A percentile compares a stretch with the other conserved stretches of the same genome.
These are phyloP conservation scores for Alternaria panax DNA, from an alignment of 2,329 filamentous ascomycete species.

Conservation along the genomic window DNA sequence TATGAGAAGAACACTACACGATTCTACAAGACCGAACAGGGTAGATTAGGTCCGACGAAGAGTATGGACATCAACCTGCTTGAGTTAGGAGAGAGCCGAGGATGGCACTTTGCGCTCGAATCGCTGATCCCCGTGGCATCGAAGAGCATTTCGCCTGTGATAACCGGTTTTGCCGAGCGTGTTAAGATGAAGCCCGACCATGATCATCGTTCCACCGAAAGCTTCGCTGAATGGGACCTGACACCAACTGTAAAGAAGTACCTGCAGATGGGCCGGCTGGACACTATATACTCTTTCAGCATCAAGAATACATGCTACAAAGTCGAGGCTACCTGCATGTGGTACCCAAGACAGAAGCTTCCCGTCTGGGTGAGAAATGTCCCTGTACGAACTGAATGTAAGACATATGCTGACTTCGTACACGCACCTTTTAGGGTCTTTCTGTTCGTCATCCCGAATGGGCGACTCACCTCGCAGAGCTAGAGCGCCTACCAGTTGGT, in stretches of 20 bases:
- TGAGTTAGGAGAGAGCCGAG: conserved; percentile 39
- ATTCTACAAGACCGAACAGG: conserved; percentile 33
- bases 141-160: conserved; percentile 29
- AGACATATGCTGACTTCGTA: no score
- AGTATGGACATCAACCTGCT: conserved; percentile 46
- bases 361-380: no score
- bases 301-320: conserved; percentile 39
- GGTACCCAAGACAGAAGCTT: conserved; percentile 29
- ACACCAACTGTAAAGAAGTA: conserved; percentile 23
- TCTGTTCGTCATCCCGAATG: conserved; percentile 41
- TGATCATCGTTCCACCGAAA: conserved; percentile 16
- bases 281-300: conserved; percentile 43
- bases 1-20: conserved; percentile 38
- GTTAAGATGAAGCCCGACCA: conserved; percentile 28
- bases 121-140: conserved; percentile 29
- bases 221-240: conserved; percentile 31
- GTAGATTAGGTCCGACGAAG: conserved; percentile 19
- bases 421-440: no score
- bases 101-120: conserved; percentile 42
- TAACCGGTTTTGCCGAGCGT: conserved; percentile 33
- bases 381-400: no score
- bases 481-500: conserved; percentile 37
- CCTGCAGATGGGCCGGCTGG: conserved; percentile 26
- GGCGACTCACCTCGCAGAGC: conserved; percentile 34
- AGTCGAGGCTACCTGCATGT: conserved; percentile 37